These are phyloP conservation scores for Ophiocordyceps robertsii DNA, from an alignment of 2,329 filamentous ascomycete species.

Conservation along the genomic window DNA sequence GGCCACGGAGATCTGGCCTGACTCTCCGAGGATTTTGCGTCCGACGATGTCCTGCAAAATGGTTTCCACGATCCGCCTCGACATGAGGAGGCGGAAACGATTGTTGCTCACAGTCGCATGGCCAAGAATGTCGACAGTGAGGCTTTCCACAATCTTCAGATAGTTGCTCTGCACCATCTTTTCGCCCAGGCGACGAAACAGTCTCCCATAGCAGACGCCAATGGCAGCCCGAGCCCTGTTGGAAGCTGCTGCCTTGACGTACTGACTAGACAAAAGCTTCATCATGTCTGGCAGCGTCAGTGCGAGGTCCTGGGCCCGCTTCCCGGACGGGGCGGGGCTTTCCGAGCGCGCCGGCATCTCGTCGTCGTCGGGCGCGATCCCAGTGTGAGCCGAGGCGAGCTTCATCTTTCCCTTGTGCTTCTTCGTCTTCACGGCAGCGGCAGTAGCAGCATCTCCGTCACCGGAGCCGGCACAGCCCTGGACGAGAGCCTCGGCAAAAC, in stretches of 20 bases:
- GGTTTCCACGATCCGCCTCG: constrained; percentile 71
- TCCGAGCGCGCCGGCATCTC: constrained; percentile 53
- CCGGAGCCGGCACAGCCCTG: constrained; percentile 52
- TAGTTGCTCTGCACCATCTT: constrained; percentile 76
- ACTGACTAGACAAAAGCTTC: constrained; percentile 66
- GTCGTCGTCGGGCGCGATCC: constrained; percentile 58
- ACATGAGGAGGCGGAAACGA: constrained; percentile 74
- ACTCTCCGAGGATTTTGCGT: constrained; percentile 71
- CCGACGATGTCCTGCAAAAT: constrained; percentile 77
- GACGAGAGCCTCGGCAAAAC: constrained; percentile 69
- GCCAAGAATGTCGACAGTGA: constrained; percentile 69
- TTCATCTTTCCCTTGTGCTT: constrained; percentile 52
- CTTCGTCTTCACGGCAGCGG: constrained; percentile 46
- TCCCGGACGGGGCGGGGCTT: constrained; percentile 55
- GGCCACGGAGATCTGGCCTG: constrained; percentile 72
- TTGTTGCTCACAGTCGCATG: constrained; percentile 66
- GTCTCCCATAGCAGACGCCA: constrained; percentile 72
- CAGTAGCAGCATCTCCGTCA: constrained; percentile 30
- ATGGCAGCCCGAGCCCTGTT: constrained; percentile 74
- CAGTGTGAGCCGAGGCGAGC: constrained; percentile 44
- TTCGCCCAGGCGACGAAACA: constrained; percentile 68
- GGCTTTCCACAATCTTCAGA: constrained; percentile 62
- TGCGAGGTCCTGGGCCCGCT: constrained; percentile 58
- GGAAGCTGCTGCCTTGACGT: constrained; percentile 62
- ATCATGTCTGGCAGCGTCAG: constrained; percentile 69